These are phyloP conservation scores for Aspergillus sclerotiicarbonarius DNA, from an alignment of 495 filamentous ascomycete species.

Conservation along the genomic window DNA sequence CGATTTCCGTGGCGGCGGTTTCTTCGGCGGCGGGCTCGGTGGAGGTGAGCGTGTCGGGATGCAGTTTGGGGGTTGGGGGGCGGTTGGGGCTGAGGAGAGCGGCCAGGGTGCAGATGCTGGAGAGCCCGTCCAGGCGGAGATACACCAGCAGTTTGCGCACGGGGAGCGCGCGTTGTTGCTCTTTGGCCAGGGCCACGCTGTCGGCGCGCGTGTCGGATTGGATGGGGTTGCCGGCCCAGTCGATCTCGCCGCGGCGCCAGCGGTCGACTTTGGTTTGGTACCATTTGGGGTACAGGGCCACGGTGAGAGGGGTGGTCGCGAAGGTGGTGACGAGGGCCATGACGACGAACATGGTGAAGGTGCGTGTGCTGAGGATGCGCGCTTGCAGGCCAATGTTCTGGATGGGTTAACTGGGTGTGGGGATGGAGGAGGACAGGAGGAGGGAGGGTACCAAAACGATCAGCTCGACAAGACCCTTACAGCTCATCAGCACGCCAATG, in stretches of 20 bases:
- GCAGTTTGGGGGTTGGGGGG: slow-evolving; percentile 40
- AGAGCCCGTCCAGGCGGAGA: slow-evolving; percentile 86
- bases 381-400: slow-evolving; percentile 95
- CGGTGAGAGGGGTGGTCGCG: slow-evolving; percentile 79
- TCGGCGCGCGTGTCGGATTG: slow-evolving; percentile 36
- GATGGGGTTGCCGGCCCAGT: slow-evolving; percentile 77
- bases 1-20: slow-evolving; percentile 19
- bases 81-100: slow-evolving; percentile 56
- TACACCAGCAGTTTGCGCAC: slow-evolving; percentile 58
- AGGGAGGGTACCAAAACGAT: slow-evolving; percentile 72
- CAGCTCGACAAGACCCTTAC: slow-evolving; percentile 92
- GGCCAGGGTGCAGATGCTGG: slow-evolving; percentile 81
- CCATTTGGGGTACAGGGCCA: slow-evolving; percentile 76
- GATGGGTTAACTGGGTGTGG: slow-evolving; percentile 20
- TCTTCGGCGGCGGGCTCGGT: slow-evolving; percentile 31
- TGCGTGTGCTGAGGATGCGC: slow-evolving; percentile 77
- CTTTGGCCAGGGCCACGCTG: slow-evolving; percentile 43
- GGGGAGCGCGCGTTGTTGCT: slow-evolving; percentile 30
- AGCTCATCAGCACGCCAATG: slow-evolving; percentile 94
- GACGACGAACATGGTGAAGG: slow-evolving; percentile 98
- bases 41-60: slow-evolving; percentile 41
- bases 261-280: slow-evolving; percentile 88
- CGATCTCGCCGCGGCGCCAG: slow-evolving; percentile 90
- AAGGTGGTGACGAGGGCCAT: slow-evolving; percentile 96
- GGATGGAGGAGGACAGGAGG: not conserved